A percentile compares a stretch with the other conserved stretches of the same genome.
These are phyloP conservation scores for Coccomyxa subellipsoidea DNA, from an alignment of 163 green algal genomes.

Conservation along the genomic window DNA sequence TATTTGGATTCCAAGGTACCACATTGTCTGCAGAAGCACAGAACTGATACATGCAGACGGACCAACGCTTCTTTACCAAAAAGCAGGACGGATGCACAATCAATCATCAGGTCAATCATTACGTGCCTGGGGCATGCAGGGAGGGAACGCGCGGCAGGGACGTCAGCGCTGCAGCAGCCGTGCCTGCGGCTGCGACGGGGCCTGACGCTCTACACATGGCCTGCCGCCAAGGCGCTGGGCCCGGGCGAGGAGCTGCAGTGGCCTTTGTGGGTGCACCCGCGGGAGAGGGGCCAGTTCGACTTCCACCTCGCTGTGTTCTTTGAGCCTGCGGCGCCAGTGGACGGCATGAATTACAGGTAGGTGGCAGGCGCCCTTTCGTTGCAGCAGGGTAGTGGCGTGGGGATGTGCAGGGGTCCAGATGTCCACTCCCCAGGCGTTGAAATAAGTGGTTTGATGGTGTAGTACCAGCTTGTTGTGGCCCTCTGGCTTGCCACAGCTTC, in stretches of 20 bases:
- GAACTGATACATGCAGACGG: no score
- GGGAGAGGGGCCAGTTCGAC: slow-evolving; percentile 23
- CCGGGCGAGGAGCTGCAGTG: slow-evolving; percentile 29
- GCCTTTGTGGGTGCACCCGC: slow-evolving; percentile 59
- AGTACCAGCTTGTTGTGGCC: background rate
- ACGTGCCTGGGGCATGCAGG: background rate
- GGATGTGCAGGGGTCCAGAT: no score
- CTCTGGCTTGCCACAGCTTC: background rate
- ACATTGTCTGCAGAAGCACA: no score
- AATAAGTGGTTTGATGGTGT: no score
- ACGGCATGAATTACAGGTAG: slow-evolving; percentile 9
- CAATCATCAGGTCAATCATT: no score
- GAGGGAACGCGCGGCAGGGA: background rate
- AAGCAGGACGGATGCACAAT: no score
- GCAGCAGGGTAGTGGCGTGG: no score
- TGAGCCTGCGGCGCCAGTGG: slow-evolving; percentile 20
- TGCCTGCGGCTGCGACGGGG: slow-evolving; percentile 24
- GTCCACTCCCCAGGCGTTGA: no score
- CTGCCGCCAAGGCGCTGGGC: slow-evolving; percentile 25
- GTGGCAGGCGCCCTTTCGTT: background rate
- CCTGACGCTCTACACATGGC: slow-evolving; percentile 28
- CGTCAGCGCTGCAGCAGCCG: slow-evolving; percentile 3
- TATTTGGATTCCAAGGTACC: no score
- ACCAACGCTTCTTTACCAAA: no score
- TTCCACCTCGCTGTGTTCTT: slow-evolving; percentile 52